Evolutionary conservation across 2,329 filamentous ascomycete genomes (phyloP).

Genomic region (Phyllosticta capitalensis): DNA sequence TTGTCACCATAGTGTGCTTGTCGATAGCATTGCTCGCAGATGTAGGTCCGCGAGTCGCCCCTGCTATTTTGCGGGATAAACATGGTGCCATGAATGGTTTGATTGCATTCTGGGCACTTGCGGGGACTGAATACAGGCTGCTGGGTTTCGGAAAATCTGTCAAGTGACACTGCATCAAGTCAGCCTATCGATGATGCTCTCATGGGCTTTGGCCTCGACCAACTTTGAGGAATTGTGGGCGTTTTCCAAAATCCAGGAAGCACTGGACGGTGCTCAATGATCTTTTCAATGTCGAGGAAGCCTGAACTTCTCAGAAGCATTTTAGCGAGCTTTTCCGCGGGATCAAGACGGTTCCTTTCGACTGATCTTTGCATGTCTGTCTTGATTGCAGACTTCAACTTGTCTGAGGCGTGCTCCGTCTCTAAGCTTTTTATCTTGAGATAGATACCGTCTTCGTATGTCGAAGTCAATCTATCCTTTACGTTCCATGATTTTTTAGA

Average conservation of each 20-base stretch:
- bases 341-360: not conserved
- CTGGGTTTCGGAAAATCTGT: not conserved
- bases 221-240: constrained; percentile 16
- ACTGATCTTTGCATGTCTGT: not conserved
- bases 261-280: constrained; percentile 22
- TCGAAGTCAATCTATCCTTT: not conserved
- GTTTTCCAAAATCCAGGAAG: constrained; percentile 18
- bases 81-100: not conserved
- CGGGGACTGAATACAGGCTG: not conserved
- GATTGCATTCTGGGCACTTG: not conserved
- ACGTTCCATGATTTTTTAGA: not conserved
- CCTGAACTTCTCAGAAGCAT: constrained; percentile 19
- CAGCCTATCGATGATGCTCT: not conserved
- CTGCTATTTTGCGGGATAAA: not conserved
- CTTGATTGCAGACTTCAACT: not conserved
- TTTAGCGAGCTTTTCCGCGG: constrained; percentile 14
- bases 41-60: not conserved
- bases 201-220: not conserved
- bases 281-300: constrained; percentile 7
- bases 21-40: constrained; percentile 31
- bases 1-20: constrained; percentile 19
- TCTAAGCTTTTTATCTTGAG: not conserved
- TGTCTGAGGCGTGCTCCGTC: not conserved
- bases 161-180: not conserved
- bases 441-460: not conserved